These are phyloP conservation scores for Aurifilum marmelostoma DNA, from an alignment of 2,329 filamentous ascomycete species.

Conservation along the genomic window DNA sequence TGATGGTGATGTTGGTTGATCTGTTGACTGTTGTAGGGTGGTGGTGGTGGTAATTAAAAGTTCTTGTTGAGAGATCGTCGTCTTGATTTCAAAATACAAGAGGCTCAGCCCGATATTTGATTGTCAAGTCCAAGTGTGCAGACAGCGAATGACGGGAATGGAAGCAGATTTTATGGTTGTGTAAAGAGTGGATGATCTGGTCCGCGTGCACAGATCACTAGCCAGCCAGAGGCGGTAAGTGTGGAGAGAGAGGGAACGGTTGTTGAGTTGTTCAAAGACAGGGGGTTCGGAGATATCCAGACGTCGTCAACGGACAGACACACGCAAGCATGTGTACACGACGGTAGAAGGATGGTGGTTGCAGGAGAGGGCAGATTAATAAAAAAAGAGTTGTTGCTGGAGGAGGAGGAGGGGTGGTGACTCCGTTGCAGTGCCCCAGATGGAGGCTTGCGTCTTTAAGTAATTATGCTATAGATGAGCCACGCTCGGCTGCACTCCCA, in stretches of 20 bases:
- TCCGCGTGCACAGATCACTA: constrained; percentile 27
- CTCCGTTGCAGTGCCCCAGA: not conserved
- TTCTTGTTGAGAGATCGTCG: not conserved
- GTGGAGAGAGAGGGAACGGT: constrained; percentile 18
- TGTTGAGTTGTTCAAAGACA: constrained; percentile 23
- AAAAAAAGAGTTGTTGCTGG: not conserved
- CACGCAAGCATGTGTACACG: constrained; percentile 23
- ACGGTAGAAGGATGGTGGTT: constrained; percentile 16
- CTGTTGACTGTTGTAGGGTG: not conserved
- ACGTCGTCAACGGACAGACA: constrained; percentile 22
- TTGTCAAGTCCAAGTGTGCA: constrained; percentile 14
- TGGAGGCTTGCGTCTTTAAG: constrained; percentile 25
- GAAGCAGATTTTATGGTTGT: constrained; percentile 22
- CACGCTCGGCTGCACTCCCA: not conserved
- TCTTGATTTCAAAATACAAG: not conserved
- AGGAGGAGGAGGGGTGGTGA: too few relatives aligned
- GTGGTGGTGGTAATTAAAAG: constrained; percentile 16
- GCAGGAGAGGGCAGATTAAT: constrained; percentile 22
- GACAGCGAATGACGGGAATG: constrained; percentile 26
- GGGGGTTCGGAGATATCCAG: constrained; percentile 28
- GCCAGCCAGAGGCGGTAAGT: constrained; percentile 18
- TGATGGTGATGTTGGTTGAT: not conserved
- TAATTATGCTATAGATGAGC: constrained; percentile 26
- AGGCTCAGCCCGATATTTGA: constrained; percentile 31
- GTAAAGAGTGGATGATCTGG: constrained; percentile 29